Evolutionary conservation across 257 asterid genomes (phyloP), one percentile per base, ranked within the genome.

Genomic region (Buddleja alternifolia): DNA sequence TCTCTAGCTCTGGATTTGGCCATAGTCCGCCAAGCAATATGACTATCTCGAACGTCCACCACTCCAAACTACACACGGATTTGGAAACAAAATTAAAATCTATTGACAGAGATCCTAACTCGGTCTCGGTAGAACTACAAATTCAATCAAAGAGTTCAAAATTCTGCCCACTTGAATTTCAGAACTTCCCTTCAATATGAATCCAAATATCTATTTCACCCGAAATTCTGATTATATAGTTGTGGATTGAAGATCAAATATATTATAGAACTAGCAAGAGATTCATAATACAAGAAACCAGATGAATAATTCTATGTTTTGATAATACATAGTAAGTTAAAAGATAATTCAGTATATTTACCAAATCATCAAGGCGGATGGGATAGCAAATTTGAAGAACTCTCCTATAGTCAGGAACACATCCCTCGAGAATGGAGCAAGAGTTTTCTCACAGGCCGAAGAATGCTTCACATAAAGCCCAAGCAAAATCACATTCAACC

Each of bases 31-130:
- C 69, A 15, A 78, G 72, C 74, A 79, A 69, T 39, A 76, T 56
- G 51, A 82, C 71, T 53, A 79, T 64, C 75, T 79, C 82, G 42
- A 58, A 84, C 2, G 85, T 68, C 90, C 87, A 84, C 85, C 86
- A 78, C 77, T 84, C 90, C 77, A 84, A 81, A 67, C 90, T 84
- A 59, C 74, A 60, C 15, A 62, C 11, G n/a, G n/a, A n/a, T n/a
- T n/a, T n/a, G 44, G 14, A 29, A 34, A 6, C 63, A 34, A 20
- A 4, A 6, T 8, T 6, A 8, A 10, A 66, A 67, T 25, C 16
- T 7, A 67, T 51, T 51, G 7, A 51, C 7, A 51, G 4, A 15
- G n/a, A n/a, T n/a, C n/a, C n/a, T n/a, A n/a, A n/a, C n/a, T n/a
- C n/a, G n/a, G n/a, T n/a, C n/a, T n/a, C n/a, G n/a, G n/a, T n/a